phyloP scores from a whole-genome alignment of 2,329 filamentous ascomycete species.

The Venturia oleaginea region DNA sequence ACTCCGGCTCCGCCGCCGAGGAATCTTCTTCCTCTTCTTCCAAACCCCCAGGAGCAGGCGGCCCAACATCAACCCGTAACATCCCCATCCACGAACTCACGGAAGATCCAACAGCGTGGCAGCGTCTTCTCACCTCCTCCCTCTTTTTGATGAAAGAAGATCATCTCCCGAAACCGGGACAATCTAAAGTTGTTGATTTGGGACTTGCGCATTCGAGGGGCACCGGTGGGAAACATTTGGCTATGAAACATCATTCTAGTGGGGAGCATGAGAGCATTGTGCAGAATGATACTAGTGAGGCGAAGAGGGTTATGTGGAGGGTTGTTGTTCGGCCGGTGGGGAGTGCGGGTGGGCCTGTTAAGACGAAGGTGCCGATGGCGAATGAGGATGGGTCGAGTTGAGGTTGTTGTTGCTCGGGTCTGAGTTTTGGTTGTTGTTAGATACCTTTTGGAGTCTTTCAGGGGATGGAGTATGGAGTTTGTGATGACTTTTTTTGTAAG shows the following conservation, averaged over 20 bases:
- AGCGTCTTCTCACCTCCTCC: constrained; percentile 9
- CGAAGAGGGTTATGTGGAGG: constrained; percentile 12
- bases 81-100: constrained; percentile 8
- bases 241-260: constrained; percentile 11
- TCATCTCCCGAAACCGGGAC: constrained; percentile 7
- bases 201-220: neutral
- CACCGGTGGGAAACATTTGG: constrained; percentile 9
- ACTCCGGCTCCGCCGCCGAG: neutral
- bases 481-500: too few relatives aligned
- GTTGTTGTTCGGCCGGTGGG: constrained; percentile 9
- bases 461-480: too few relatives aligned
- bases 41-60: neutral
- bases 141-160: constrained; percentile 14
- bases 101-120: constrained; percentile 8
- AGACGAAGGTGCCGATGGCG: neutral
- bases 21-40: neutral
- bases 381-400: neutral
- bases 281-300: neutral
- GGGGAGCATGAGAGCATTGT: constrained; percentile 5
- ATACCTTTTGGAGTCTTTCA: too few relatives aligned
- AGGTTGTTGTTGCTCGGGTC: too few relatives aligned
- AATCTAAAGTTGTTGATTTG: constrained; percentile 10
- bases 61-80: neutral
- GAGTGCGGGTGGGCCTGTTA: neutral
- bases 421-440: neutral